Evolutionary conservation across 2,329 filamentous ascomycete genomes (phyloP).

Genomic region (Anisogramma anomala): DNA sequence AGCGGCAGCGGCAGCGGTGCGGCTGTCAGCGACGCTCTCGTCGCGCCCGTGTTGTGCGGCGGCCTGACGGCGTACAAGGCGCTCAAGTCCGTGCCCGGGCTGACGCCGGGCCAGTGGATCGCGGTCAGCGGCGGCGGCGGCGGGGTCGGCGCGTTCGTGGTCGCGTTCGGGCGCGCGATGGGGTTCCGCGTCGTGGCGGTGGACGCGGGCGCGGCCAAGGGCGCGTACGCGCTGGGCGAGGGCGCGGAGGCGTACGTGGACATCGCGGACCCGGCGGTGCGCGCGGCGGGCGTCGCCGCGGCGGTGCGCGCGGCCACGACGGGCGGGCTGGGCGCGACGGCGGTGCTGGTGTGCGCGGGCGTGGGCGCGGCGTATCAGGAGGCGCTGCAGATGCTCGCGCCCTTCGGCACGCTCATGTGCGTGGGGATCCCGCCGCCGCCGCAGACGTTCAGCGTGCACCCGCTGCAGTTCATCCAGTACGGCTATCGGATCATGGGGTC

Average conservation of each 20-base stretch:
- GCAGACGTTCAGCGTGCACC: constrained; percentile 22
- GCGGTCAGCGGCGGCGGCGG: constrained; percentile 29
- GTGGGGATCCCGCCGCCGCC: constrained; percentile 25
- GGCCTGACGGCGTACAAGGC: constrained; percentile 34
- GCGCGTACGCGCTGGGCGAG: constrained; percentile 20
- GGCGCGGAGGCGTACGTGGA: constrained; percentile 30
- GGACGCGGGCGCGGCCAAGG: constrained; percentile 25
- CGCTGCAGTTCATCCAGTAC: constrained; percentile 24
- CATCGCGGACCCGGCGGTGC: constrained; percentile 14
- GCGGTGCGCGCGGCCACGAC: constrained; percentile 20
- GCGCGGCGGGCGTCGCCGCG: constrained; percentile 14
- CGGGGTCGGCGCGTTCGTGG: constrained; percentile 28
- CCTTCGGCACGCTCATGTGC: constrained; percentile 29
- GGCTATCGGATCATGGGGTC: constrained; percentile 27
- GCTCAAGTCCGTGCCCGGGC: constrained; percentile 21
- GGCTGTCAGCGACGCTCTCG: constrained; percentile 23
- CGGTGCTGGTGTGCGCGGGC: constrained; percentile 24
- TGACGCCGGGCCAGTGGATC: constrained; percentile 25
- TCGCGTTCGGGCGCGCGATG: constrained; percentile 31
- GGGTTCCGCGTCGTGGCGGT: constrained; percentile 29
- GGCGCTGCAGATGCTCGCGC: constrained; percentile 24
- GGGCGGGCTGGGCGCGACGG: constrained; percentile 17
- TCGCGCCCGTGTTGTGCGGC: constrained; percentile 31
- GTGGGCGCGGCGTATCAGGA: constrained; percentile 24
- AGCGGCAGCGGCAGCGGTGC: constrained; percentile 14